These are phyloP conservation scores for Xylaria sp. DNA, from an alignment of 2,329 filamentous ascomycete genomes.

Conservation along the genomic window DNA sequence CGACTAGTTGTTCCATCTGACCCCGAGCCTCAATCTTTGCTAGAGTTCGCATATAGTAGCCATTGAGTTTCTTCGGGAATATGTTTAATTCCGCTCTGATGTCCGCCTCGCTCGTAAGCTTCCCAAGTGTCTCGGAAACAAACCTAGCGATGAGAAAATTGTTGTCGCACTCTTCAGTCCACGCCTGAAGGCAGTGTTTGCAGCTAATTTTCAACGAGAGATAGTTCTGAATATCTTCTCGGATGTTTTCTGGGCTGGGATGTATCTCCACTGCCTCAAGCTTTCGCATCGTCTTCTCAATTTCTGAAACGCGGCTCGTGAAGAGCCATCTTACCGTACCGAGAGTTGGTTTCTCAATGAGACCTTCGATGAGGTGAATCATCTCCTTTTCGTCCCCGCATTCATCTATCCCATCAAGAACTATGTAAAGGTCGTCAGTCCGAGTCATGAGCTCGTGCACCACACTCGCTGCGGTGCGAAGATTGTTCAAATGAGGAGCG, in stretches of 20 bases:
- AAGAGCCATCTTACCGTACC: conserved; percentile 27
- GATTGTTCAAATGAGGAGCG: conserved; percentile 22
- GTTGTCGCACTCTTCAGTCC: conserved; percentile 25
- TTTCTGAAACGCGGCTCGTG: conserved; percentile 26
- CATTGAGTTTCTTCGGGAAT: conserved; percentile 30
- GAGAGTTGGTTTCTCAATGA: conserved; percentile 21
- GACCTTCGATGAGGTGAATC: conserved; percentile 6
- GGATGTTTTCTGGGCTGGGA: conserved; percentile 9
- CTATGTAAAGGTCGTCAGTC: conserved; percentile 21
- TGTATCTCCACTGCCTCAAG: conserved; percentile 27
- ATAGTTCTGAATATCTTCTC: conserved; percentile 27
- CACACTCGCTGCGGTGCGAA: conserved; percentile 10
- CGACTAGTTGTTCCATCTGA: conserved; percentile 24
- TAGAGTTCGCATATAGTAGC: conserved; percentile 28
- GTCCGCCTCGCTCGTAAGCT: conserved; percentile 31
- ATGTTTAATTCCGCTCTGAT: conserved; percentile 19
- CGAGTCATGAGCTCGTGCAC: conserved; percentile 31
- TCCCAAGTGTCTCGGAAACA: conserved; percentile 25
- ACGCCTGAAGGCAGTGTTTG: conserved; percentile 10
- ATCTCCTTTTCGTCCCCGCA: conserved; percentile 26
- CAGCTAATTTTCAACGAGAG: conserved; percentile 19
- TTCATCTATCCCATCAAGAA: conserved; percentile 33
- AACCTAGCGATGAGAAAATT: conserved; percentile 32
- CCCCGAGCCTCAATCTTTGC: conserved; percentile 20
- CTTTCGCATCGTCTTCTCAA: conserved; percentile 21